Base-by-base conservation (phyloP, 148 eudicot genomes). In the Tetragonia tetragonoides region DNA sequence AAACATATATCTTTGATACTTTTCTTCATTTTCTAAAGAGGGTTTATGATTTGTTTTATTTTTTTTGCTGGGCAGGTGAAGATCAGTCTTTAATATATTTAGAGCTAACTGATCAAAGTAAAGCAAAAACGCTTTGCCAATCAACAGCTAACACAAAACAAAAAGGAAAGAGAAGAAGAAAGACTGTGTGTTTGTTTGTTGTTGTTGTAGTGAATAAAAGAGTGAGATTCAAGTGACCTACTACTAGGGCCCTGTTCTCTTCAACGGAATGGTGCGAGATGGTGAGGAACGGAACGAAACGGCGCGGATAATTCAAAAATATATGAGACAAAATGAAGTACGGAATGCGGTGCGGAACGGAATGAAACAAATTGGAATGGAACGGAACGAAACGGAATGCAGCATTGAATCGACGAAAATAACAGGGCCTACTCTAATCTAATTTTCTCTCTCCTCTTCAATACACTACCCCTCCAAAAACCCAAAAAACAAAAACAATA, bases 171-270 rank as follows among this genome's bases (percentile, higher is more conserved):
- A 70, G 17, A 42, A 78, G 66, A 49, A 77, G 70, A 41, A 75
- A 53, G 80, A 28, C 34, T 28, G 34, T 28, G 34, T 67, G 65
- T 53, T 7, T 72, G 66, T 56, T 80, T 75, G 46, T 68, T 54
- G 46, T 68, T 54, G 37, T 60, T 81, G 21, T 73, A 70, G 56
- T 81, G 76, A 75, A 74, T 8, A 49, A 49, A 67, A 7, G 34
- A 72, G 85, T 79, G 75, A 79, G 90, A 79, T 81, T 83, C 90
- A 75, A 85, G 89, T 87, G 90, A 87, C 70, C 77, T 78, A 38
- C 62, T 46, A 46, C 49, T 46, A 54, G 71, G 34, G 34, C 34
- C 34, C 34, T 0, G 34, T 28, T 28, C 1, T 28, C 34, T 28
- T 28, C 34, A 28, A 28, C 34, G 34, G 34, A 28, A 28, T 28